Evolutionary conservation across 2,329 filamentous ascomycete genomes (phyloP).

Genomic region (Pseudogymnoascus sp.): DNA sequence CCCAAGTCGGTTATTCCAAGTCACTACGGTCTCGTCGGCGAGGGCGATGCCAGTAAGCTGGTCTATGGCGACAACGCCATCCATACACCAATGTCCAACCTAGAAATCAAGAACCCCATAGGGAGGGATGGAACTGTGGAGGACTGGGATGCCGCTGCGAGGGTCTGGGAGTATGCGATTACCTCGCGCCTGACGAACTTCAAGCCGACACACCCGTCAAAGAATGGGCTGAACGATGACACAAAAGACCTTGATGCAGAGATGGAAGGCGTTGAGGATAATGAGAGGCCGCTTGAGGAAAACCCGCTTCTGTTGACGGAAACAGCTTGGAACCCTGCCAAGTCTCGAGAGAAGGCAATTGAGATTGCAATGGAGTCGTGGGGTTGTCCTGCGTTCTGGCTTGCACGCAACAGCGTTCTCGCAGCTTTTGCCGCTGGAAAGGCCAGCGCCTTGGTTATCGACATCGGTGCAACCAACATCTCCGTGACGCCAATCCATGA

Average conservation of each 20-base stretch:
- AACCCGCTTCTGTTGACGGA: slow-evolving; percentile 91
- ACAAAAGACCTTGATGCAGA: slow-evolving; percentile 49
- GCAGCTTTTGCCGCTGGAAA: slow-evolving; percentile 90
- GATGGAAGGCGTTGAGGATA: slow-evolving; percentile 50
- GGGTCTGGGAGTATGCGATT: slow-evolving; percentile 88
- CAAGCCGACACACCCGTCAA: slow-evolving; percentile 58
- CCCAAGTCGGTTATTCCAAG: slow-evolving; percentile 90
- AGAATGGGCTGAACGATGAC: slow-evolving; percentile 72
- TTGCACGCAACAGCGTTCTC: slow-evolving; percentile 81
- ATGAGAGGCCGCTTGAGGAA: slow-evolving; percentile 74
- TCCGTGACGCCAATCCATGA: slow-evolving; percentile 89
- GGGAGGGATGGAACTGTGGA: slow-evolving; percentile 81
- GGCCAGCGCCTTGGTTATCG: slow-evolving; percentile 83
- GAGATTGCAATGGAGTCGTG: slow-evolving; percentile 97
- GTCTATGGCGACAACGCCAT: slow-evolving; percentile 89
- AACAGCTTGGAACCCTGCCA: slow-evolving; percentile 81
- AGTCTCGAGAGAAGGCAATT: slow-evolving; percentile 86
- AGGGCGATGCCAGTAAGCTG: slow-evolving; percentile 44
- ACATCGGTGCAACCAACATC: slow-evolving; percentile 81
- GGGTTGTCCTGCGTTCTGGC: slow-evolving; percentile 90
- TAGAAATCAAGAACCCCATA: slow-evolving; percentile 91
- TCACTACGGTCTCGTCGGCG: slow-evolving; percentile 62
- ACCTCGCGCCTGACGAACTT: slow-evolving; percentile 78
- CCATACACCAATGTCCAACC: slow-evolving; percentile 62
- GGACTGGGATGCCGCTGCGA: slow-evolving; percentile 88